Conservation (phyloP, 192 early-diverging fungal species). For the Dispira simplex region DNA sequence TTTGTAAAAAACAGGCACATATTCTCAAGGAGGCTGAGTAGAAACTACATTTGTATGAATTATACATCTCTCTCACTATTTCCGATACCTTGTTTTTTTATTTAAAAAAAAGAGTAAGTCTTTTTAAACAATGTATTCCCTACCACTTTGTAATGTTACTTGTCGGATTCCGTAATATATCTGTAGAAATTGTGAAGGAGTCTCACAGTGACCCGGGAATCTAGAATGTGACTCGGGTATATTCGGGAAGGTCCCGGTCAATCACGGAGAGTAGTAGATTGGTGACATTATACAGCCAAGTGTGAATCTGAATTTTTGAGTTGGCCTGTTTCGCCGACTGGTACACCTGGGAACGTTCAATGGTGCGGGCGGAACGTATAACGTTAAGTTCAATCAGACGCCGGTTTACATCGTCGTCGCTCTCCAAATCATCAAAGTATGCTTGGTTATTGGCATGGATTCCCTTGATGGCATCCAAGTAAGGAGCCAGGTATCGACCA, state of each 20-base stretch:
- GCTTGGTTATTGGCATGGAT: neutral
- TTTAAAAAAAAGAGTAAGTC: too few relatives aligned
- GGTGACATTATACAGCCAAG: neutral
- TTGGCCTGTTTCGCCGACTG: neutral
- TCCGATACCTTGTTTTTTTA: too few relatives aligned
- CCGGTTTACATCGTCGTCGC: neutral
- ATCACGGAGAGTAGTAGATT: conserved; percentile 2
- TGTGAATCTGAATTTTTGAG: neutral
- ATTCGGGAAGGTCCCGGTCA: neutral
- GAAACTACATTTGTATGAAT: too few relatives aligned
- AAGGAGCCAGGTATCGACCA: conserved; percentile 14
- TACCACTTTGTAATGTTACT: too few relatives aligned
- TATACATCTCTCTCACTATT: too few relatives aligned
- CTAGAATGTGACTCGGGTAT: neutral
- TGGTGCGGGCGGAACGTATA: neutral
- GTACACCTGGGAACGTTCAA: neutral
- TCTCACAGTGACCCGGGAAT: neutral
- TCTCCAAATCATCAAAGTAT: neutral
- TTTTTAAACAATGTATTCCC: too few relatives aligned
- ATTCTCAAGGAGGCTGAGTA: too few relatives aligned
- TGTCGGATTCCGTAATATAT: too few relatives aligned
- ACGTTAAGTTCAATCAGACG: neutral
- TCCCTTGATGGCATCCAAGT: neutral
- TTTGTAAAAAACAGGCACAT: too few relatives aligned
- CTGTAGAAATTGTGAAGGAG: neutral